Base-by-base conservation (phyloP, 345 rosid species). In the Nephelium lappaceum region DNA sequence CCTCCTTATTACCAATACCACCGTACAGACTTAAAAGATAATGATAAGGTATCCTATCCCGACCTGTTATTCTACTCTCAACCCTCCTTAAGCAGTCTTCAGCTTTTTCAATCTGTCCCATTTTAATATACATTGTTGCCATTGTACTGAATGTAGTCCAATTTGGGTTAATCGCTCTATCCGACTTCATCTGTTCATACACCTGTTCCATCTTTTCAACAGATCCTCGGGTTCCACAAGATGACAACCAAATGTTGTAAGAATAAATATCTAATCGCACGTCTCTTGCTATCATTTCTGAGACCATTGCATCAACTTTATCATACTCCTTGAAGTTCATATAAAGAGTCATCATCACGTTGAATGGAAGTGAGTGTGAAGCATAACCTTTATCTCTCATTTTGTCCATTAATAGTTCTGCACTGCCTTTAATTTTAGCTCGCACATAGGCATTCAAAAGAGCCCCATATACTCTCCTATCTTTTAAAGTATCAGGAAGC, bases 291-390 rank as follows among this genome's bases (percentile, higher is more conserved):
- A 79, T 84, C 98, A 96, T 93, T 83, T 96, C 99, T 1, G 85
- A 86, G 70, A 93, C 87, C 88, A 91, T 67, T 5, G 76, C 67
- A 49, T 93, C 95, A 6, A 95, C 97, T 84, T 89, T 89, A 69
- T 86, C 91, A 76, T 86, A 93, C 78, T 92, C 94, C 78, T 85
- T 84, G 58, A 93, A 83, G 77, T 90, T 92, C 97, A 92, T 95
- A 86, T 93, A 93, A 55, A 95, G 91, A 75, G 98, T 95, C 99
- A 95, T 95, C 95, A 93, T 95, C 76, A 92, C 98, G 86, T 93
- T 93, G 86, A 82, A 95, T 27, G 99, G 89, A 82, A 95, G 97
- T 12, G 98, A 79, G 74, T 88, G 89, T 15, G 74, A 71, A 72
- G 88, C 84, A 79, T 87, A 91, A 62, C 89, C 93, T 82, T 89